These are phyloP conservation scores for Albugo laibachii DNA, from an alignment of 352 stramenopile species.

Conservation along the genomic window DNA sequence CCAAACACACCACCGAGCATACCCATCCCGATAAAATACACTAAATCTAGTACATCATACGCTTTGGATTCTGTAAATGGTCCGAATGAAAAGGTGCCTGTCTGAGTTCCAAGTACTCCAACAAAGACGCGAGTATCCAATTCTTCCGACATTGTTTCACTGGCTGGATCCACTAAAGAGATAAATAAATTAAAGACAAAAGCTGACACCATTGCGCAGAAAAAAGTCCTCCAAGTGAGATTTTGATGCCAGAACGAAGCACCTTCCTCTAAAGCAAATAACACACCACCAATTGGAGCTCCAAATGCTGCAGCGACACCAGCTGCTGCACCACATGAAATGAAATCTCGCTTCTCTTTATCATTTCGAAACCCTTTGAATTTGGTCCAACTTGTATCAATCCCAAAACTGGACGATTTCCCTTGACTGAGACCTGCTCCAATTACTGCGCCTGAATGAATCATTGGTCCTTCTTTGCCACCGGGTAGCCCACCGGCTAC, in stretches of 20 bases:
- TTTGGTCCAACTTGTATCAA: constrained; percentile 77
- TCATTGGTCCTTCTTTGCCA: constrained; percentile 85
- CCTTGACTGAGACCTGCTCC: constrained; percentile 91
- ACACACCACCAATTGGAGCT: constrained; percentile 93
- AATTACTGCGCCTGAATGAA: constrained; percentile 83
- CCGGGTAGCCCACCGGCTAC: constrained; percentile 48
- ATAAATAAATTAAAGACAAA: constrained; percentile 78
- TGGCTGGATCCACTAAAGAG: constrained; percentile 33
- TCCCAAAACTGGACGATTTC: constrained; percentile 69
- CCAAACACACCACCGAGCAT: constrained; percentile 93
- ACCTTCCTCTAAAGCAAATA: constrained; percentile 96
- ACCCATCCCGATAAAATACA: constrained; percentile 93
- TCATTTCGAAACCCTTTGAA: constrained; percentile 90
- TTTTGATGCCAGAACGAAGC: constrained; percentile 96
- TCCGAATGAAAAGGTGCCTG: constrained; percentile 70
- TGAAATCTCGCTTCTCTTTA: constrained; percentile 93
- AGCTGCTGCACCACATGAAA: constrained; percentile 91
- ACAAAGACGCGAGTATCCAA: constrained; percentile 23
- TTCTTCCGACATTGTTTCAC: constrained; percentile 14
- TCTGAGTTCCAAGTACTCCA: constrained; percentile 54
- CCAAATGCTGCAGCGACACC: constrained; percentile 95
- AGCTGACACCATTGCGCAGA: constrained; percentile 88
- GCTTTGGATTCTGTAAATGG: constrained; percentile 78
- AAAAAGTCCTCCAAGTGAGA: constrained; percentile 95
- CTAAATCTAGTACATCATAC: constrained; percentile 89